These are phyloP conservation scores for Wickerhamomyces xylosicus DNA, from an alignment of 805 yeast genomes.

Conservation along the genomic window DNA sequence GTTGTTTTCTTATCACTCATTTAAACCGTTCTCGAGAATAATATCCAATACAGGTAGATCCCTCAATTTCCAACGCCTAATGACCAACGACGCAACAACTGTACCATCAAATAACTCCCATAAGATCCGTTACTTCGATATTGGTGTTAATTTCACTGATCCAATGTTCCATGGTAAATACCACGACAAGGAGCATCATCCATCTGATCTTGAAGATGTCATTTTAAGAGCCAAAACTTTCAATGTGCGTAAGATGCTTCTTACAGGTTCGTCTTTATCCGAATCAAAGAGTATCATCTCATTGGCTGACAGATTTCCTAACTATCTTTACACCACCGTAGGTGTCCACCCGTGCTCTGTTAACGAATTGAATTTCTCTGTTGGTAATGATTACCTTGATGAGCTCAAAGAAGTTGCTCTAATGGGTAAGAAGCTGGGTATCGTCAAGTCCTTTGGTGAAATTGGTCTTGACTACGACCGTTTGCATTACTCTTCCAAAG, in stretches of 20 bases:
- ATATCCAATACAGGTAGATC: no score
- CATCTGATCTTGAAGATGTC: slow-evolving; percentile 53
- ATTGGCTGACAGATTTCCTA: slow-evolving; percentile 30
- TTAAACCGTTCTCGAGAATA: no score
- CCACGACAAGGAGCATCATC: slow-evolving; percentile 59
- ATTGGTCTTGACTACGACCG: slow-evolving; percentile 94
- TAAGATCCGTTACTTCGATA: slow-evolving; percentile 23
- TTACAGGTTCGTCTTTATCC: slow-evolving; percentile 72
- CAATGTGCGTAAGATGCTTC: slow-evolving; percentile 58
- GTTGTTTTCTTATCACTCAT: no score
- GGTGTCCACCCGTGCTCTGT: slow-evolving; percentile 97
- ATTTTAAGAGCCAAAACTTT: slow-evolving; percentile 54
- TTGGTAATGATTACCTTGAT: slow-evolving; percentile 30
- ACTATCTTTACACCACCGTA: slow-evolving; percentile 51
- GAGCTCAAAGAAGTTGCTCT: slow-evolving; percentile 39
- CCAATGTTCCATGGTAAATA: slow-evolving; percentile 79
- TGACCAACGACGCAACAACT: no score
- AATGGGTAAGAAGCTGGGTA: slow-evolving; percentile 36
- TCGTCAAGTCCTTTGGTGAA: slow-evolving; percentile 84
- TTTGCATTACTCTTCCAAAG: slow-evolving; percentile 60
- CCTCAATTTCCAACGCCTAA: no score
- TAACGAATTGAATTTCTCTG: slow-evolving; percentile 29
- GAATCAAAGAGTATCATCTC: slow-evolving; percentile 59
- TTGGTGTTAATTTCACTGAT: slow-evolving; percentile 78
- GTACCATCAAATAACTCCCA: background rate